A percentile compares a stretch with the other conserved stretches of the same genome.
Evolutionary conservation across 306 rosid species (phyloP).

Genomic region (Benincasa hispida): DNA sequence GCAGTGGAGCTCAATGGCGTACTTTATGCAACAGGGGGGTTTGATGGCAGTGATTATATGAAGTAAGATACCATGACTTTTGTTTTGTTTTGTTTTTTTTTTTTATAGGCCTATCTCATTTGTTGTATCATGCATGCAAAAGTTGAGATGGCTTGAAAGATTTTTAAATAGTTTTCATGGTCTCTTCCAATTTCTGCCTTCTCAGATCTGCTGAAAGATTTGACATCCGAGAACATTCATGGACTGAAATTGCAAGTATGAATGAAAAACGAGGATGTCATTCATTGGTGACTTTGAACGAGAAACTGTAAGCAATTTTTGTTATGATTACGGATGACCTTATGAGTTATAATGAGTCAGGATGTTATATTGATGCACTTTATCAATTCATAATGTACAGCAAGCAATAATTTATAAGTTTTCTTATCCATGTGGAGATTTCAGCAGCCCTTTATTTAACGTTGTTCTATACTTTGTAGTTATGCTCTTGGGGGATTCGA

Average conservation of each 20-base stretch:
- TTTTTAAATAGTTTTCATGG: background rate
- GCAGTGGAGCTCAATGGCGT: slow-evolving; percentile 32
- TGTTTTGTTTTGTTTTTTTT: background rate
- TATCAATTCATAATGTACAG: background rate
- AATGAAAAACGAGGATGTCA: slow-evolving; percentile 28
- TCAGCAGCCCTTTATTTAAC: background rate
- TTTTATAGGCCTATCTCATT: background rate
- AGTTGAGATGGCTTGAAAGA: background rate
- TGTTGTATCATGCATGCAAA: background rate
- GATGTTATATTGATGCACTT: background rate
- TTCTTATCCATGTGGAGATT: background rate
- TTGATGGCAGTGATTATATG: slow-evolving; percentile 35
- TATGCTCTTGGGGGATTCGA: slow-evolving; percentile 60
- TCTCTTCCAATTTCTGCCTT: slow-evolving; percentile 7
- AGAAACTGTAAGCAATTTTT: slow-evolving; percentile 38
- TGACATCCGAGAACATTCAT: slow-evolving; percentile 73
- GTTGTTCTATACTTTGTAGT: slow-evolving; percentile 14
- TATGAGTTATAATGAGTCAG: background rate
- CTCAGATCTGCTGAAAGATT: slow-evolving; percentile 71
- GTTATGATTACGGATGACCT: background rate
- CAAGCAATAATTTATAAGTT: background rate
- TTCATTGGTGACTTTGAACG: slow-evolving; percentile 45
- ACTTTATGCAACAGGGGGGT: slow-evolving; percentile 47
- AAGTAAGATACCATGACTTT: slow-evolving; percentile 31
- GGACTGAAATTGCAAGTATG: slow-evolving; percentile 50